Base-by-base conservation (phyloP, 176 grass and related monocot species). In the Hyparrhenia diplandra region DNA sequence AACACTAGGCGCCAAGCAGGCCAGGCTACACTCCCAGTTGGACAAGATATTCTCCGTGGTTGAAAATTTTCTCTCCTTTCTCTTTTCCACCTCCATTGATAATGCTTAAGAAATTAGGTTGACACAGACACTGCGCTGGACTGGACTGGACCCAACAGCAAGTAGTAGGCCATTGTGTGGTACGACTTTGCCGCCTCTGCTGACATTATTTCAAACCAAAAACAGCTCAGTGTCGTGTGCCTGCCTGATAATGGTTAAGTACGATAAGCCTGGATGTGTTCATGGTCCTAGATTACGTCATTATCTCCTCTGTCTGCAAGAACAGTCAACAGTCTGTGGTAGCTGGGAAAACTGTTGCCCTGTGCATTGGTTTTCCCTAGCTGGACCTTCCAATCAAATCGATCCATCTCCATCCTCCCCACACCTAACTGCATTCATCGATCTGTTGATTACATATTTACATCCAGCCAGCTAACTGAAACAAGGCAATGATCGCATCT, bases 241-340 rank as follows among this genome's bases (percentile, higher is more conserved):
- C 60, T 65, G 59, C 17, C 6, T 30, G 3, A 18, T 12, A 51
- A 6, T 37, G 58, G 30, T 20, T 52, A 13, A 36, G 43, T 75
- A 5, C 41, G 13, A 39, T 0, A 18, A 37, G 37, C 36, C 23
- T 46, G 5, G 17, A 25, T 65, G 39, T 23, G 21, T 27, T 14
- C 35, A 27, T 61, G 24, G 67, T 64, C 55, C 67, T 32, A 72
- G 75, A 31, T 64, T 52, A 20, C 16, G 10, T 16, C 31, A 72
- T 18, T 71, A 46, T 71, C 75, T 46, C 75, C 72, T n/a, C n/a
- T 72, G 61, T 41, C 83, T 14, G 83, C 41, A 29, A 36, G 13
- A 72, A 30, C n/a, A 71, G 9, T 11, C 67, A 0, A 23, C 52
- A 23, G 10, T 46, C 29, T 5, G n/a, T 5, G 75, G 67, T 34